Evolutionary conservation across 1,284 basidiomycete genomes (phyloP).

Genomic region (Rhodotorula sp.): DNA sequence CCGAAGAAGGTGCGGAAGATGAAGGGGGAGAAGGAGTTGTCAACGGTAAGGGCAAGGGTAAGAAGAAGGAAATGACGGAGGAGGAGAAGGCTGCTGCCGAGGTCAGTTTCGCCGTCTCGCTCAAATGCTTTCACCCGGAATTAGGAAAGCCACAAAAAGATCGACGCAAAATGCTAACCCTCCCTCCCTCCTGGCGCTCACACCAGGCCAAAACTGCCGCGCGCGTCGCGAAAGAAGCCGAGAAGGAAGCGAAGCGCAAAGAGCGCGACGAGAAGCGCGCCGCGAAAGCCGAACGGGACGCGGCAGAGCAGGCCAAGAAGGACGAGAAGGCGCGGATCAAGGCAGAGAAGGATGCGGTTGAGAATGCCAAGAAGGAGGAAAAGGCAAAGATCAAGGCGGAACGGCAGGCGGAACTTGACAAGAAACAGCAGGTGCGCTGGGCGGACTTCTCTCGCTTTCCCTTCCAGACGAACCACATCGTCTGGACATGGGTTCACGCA

Average conservation of each 20-base stretch:
- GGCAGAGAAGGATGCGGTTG: constrained; percentile 26
- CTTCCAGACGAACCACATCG: not conserved
- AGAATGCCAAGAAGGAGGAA: constrained; percentile 28
- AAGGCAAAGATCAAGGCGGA: constrained; percentile 21
- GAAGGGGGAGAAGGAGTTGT: constrained; percentile 12
- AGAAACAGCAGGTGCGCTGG: constrained; percentile 22
- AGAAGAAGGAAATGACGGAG: constrained; percentile 14
- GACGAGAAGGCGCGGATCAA: constrained; percentile 29
- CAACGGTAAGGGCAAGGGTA: constrained; percentile 20
- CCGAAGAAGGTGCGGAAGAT: constrained; percentile 16
- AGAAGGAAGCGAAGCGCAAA: constrained; percentile 21
- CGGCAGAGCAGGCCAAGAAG: constrained; percentile 26
- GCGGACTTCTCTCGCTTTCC: too few relatives aligned
- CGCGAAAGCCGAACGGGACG: constrained; percentile 28
- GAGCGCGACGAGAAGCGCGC: constrained; percentile 20
- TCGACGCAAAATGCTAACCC: too few relatives aligned
- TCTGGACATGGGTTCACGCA: not conserved
- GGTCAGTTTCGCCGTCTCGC: not conserved
- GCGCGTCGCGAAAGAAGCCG: constrained; percentile 26
- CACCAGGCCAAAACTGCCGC: constrained; percentile 17
- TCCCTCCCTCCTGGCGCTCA: too few relatives aligned
- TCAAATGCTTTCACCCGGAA: not conserved
- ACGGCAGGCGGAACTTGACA: constrained; percentile 25
- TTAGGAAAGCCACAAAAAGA: too few relatives aligned
- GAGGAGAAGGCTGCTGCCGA: constrained; percentile 17